Evolutionary conservation across 2,329 filamentous ascomycete species (phyloP).

Genomic region (Clonostachys byssicola): DNA sequence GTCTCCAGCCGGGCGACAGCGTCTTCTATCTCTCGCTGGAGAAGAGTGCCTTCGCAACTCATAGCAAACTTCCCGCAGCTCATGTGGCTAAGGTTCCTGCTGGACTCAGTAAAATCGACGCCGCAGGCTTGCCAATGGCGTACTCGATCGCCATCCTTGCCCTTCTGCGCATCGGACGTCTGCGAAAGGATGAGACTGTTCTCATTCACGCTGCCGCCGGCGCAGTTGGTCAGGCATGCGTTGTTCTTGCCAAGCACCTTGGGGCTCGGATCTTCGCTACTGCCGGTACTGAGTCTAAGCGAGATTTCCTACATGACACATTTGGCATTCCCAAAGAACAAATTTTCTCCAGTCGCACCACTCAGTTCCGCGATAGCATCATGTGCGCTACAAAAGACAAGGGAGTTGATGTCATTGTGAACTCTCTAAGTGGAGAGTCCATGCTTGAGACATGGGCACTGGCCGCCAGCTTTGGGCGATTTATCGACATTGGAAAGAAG

Average conservation of each 20-base stretch:
- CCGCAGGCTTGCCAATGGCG: slow-evolving; percentile 8
- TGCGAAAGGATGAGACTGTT: slow-evolving; percentile 20
- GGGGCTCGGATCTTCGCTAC: slow-evolving; percentile 18
- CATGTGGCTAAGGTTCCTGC: not conserved
- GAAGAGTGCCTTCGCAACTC: slow-evolving; percentile 14
- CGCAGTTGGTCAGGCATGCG: slow-evolving; percentile 16
- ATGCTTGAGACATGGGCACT: slow-evolving; percentile 25
- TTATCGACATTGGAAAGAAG: slow-evolving; percentile 28
- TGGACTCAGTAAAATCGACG: slow-evolving; percentile 11
- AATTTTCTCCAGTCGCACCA: slow-evolving; percentile 16
- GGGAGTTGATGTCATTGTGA: slow-evolving; percentile 25
- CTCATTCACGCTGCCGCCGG: slow-evolving; percentile 21
- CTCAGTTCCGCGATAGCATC: slow-evolving; percentile 17
- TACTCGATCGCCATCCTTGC: slow-evolving; percentile 3
- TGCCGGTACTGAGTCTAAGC: slow-evolving; percentile 17
- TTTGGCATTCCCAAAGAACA: slow-evolving; percentile 20
- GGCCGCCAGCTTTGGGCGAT: slow-evolving; percentile 21
- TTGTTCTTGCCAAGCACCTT: slow-evolving; percentile 10
- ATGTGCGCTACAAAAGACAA: slow-evolving; percentile 12
- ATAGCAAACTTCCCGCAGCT: slow-evolving; percentile 1
- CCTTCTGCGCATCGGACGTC: slow-evolving; percentile 10
- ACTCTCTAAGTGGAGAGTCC: slow-evolving; percentile 16
- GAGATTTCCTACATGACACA: slow-evolving; percentile 12
- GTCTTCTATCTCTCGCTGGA: slow-evolving; percentile 11
- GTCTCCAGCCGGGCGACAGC: slow-evolving; percentile 7